These are phyloP conservation scores for Luffa acutangula DNA, from an alignment of 306 rosid genomes.

Conservation along the genomic window DNA sequence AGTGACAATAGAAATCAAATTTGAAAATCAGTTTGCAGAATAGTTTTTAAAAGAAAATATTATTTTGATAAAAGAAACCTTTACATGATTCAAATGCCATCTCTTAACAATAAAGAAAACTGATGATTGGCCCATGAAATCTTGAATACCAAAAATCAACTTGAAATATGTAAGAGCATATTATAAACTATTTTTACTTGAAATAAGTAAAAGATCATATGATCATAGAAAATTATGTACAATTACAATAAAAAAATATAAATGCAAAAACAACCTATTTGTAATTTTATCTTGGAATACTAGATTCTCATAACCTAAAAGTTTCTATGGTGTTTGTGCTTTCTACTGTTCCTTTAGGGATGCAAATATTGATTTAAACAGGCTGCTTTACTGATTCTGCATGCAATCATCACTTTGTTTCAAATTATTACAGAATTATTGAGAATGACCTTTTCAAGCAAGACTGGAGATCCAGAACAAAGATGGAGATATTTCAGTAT, in stretches of 20 bases:
- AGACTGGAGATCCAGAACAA: constrained; percentile 65
- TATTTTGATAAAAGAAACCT: too few species aligned
- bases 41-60: too few species aligned
- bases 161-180: neutral
- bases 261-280: neutral
- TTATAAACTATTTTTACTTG: neutral
- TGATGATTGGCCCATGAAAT: too few species aligned
- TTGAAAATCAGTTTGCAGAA: too few species aligned
- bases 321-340: neutral
- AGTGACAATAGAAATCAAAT: too few species aligned
- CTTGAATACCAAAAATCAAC: neutral
- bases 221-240: neutral
- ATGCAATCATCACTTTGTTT: neutral
- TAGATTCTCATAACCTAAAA: neutral
- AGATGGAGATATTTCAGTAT: constrained; percentile 41
- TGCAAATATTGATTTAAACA: neutral
- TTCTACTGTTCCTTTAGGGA: neutral
- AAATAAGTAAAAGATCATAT: neutral
- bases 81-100: too few species aligned
- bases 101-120: too few species aligned
- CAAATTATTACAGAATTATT: constrained; percentile 46
- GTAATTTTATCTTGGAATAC: neutral
- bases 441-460: constrained; percentile 72
- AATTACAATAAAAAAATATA: neutral
- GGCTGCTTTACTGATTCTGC: neutral